A percentile compares a stretch with the other conserved stretches of the same genome.
Evolutionary conservation across 1,139 yeast species (phyloP).

Genomic region (Spathaspora sp.): DNA sequence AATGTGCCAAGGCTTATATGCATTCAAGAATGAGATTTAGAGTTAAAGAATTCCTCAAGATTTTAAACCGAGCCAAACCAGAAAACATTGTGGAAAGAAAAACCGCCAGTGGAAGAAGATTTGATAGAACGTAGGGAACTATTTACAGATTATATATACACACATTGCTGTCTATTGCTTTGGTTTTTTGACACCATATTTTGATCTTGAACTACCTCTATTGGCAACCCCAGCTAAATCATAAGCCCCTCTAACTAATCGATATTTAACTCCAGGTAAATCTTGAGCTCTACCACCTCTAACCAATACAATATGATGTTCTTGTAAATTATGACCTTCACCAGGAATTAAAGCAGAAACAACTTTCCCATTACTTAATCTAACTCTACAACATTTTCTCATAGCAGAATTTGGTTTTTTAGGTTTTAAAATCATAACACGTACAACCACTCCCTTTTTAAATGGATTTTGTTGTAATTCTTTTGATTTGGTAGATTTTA

Average conservation of each 20-base stretch:
- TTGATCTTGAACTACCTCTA: constrained; percentile 84
- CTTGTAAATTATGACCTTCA: constrained; percentile 98
- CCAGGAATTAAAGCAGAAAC: constrained; percentile 96
- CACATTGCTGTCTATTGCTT: constrained; percentile 17
- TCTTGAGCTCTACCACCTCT: constrained; percentile 98
- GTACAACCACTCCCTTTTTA: constrained; percentile 88
- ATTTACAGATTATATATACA: constrained; percentile 5
- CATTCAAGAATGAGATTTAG: constrained; percentile 98
- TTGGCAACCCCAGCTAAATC: constrained; percentile 96
- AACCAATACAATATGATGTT: constrained; percentile 92
- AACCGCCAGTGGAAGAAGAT: constrained; percentile 83
- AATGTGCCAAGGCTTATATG: constrained; percentile 96
- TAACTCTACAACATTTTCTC: constrained; percentile 94
- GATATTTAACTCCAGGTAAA: constrained; percentile 97
- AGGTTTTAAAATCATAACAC: constrained; percentile 94
- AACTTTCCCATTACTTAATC: constrained; percentile 86
- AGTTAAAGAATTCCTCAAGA: constrained; percentile 90
- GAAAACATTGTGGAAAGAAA: constrained; percentile 82
- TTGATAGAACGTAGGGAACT: constrained; percentile 30
- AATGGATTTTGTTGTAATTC: constrained; percentile 82
- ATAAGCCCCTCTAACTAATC: constrained; percentile 87
- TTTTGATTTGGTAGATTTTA: constrained; percentile 61
- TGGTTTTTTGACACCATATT: constrained; percentile 93
- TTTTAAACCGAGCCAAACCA: constrained; percentile 94
- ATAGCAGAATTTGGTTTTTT: constrained; percentile 98